Base-by-base conservation (phyloP, 306 rosid genomes). In the Adenanthera pavonina region DNA sequence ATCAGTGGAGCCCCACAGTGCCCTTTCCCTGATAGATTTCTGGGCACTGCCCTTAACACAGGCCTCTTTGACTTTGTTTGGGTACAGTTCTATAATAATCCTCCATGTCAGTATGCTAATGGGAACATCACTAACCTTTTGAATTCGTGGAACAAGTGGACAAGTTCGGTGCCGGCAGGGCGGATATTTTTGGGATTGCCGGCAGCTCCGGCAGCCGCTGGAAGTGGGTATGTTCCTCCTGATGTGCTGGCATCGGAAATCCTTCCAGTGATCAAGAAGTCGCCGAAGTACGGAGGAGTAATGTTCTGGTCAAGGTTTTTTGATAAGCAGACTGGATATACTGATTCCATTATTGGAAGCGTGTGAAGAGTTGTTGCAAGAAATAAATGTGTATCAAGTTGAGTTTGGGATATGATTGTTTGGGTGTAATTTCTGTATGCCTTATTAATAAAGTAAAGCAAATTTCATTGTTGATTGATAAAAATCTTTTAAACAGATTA, bases 1-100 rank as follows among this genome's bases (percentile, higher is more conserved):
- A 82, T 92, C 41, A 64, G 86, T 54, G 97, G 89, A 36, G 95
- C 97, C 19, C 97, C 95, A n/a, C 97, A 92, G 33, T 92, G 97
- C 65, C 97, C 95, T 47, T 78, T 85, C 78, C 97, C 97, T 11
- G 97, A 91, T 80, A 78, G 33, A 0, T 87, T 79, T 34, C 62
- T 91, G 4, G 92, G 87, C 5, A 81, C 48, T 43, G 91, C 96
- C 4, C 90, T 89, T 10, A 8, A 82, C 36, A 91, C 89, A 0
- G 88, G 91, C 1, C 88, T 87, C 10, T 93, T 91, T 75, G 89
- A 91, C 84, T 93, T 86, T 76, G 95, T 89, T 84, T 91, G 95
- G 90, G 88, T 91, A 38, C 93, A 89, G 25, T 91, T 91, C 33
- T 89, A 89, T 40, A 89, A 85, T 11, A 89, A 87, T 34, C 89